Evolutionary conservation across 83 land plant species (phyloP).

Genomic region (Picea mariana): DNA sequence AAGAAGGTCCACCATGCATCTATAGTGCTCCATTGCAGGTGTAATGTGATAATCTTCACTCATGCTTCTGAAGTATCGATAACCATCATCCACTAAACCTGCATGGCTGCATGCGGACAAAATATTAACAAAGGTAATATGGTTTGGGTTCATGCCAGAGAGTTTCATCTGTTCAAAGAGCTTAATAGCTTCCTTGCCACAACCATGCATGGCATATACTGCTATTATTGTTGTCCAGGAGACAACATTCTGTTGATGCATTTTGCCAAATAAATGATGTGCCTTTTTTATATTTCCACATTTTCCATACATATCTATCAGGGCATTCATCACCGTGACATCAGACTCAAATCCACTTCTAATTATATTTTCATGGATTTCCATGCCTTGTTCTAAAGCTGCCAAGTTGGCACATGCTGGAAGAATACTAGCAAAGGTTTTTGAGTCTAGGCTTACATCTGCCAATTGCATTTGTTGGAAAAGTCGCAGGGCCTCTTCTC

Average conservation of each 20-base stretch:
- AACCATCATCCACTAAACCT: slow-evolving; percentile 27
- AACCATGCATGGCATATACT: slow-evolving; percentile 38
- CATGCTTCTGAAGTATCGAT: slow-evolving; percentile 25
- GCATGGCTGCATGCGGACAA: slow-evolving; percentile 38
- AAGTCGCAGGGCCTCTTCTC: slow-evolving; percentile 25
- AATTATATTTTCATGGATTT: neutral
- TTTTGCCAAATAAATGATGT: slow-evolving; percentile 26
- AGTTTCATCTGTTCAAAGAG: slow-evolving; percentile 44
- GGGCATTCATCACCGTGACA: slow-evolving; percentile 1
- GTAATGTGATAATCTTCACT: slow-evolving; percentile 9
- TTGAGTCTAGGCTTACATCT: slow-evolving; percentile 30
- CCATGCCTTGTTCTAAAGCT: neutral
- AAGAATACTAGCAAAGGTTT: slow-evolving; percentile 27
- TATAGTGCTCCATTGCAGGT: slow-evolving; percentile 28
- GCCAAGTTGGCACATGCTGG: neutral
- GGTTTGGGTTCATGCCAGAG: slow-evolving; percentile 21
- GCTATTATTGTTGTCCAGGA: slow-evolving; percentile 63
- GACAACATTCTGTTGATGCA: slow-evolving; percentile 40
- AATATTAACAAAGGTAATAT: slow-evolving; percentile 20
- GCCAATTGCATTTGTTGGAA: slow-evolving; percentile 34
- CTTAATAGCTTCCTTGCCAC: slow-evolving; percentile 27
- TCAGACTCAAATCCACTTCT: slow-evolving; percentile 2
- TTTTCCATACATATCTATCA: slow-evolving; percentile 9
- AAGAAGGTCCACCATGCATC: slow-evolving; percentile 25
- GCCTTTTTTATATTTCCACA: slow-evolving; percentile 14